A percentile compares a stretch with the other conserved stretches of the same genome.
Evolutionary conservation across 805 yeast species (phyloP).

Genomic region (Lachancea thermotolerans): DNA sequence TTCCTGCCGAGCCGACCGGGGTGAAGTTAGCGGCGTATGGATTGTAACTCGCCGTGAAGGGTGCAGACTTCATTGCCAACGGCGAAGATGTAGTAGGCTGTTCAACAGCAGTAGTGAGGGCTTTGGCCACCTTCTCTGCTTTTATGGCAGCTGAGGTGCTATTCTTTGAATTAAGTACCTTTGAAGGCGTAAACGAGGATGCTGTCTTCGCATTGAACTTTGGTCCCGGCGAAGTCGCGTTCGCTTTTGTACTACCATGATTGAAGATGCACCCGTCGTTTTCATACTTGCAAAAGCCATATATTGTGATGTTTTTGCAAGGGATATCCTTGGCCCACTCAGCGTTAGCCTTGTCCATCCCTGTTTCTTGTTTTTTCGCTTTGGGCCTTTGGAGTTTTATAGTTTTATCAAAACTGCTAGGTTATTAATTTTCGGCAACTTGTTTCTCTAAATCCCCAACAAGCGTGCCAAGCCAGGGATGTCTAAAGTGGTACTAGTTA

Average conservation of each 20-base stretch:
- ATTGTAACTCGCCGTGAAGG: slow-evolving; percentile 24
- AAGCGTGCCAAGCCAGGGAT: slow-evolving; percentile 2
- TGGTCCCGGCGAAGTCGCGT: not conserved
- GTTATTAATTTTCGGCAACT: too few species aligned
- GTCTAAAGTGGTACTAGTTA: slow-evolving; percentile 39
- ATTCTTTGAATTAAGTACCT: slow-evolving; percentile 1
- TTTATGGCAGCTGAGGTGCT: slow-evolving; percentile 5
- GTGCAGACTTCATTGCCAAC: slow-evolving; percentile 3
- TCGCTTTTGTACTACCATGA: slow-evolving; percentile 42
- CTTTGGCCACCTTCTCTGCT: slow-evolving; percentile 7
- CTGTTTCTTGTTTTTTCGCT: not conserved
- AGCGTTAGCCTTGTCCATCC: slow-evolving; percentile 29
- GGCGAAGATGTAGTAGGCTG: slow-evolving; percentile 1
- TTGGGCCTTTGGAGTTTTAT: not conserved
- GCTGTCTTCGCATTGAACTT: slow-evolving; percentile 49
- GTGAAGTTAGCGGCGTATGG: slow-evolving; percentile 30
- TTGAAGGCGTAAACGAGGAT: slow-evolving; percentile 47
- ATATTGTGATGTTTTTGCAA: slow-evolving; percentile 76
- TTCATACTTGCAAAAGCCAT: slow-evolving; percentile 83
- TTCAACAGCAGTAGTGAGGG: slow-evolving; percentile 3
- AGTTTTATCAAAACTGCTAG: not conserved
- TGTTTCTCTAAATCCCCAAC: too few species aligned
- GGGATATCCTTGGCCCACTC: slow-evolving; percentile 66
- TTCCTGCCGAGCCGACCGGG: slow-evolving; percentile 20
- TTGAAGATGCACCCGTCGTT: slow-evolving; percentile 82